Percentiles rank a stretch among this genome's conserved stretches.
Conservation (phyloP, 2,329 filamentous ascomycete genomes). For the Colletotrichum sp. region DNA sequence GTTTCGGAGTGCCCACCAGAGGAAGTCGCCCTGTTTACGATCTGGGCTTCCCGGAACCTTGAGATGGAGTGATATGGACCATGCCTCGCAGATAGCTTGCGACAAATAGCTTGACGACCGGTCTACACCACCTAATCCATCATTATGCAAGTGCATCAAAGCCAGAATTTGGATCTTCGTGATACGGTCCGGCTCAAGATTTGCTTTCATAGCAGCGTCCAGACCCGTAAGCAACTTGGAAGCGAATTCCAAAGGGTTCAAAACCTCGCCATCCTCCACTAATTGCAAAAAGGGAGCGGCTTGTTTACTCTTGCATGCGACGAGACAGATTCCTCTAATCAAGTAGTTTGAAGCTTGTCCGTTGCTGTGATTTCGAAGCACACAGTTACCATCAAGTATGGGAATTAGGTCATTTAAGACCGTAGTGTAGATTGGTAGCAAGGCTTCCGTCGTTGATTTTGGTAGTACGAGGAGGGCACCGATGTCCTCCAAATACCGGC, state of each 20-base stretch:
- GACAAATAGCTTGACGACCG: constrained; percentile 25
- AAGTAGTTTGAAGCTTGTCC: constrained; percentile 24
- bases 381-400: constrained; percentile 14
- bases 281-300: constrained; percentile 27
- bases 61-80: constrained; percentile 27
- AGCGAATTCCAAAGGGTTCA: constrained; percentile 24
- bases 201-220: constrained; percentile 28
- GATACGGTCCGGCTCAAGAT: constrained; percentile 27
- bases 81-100: constrained; percentile 29
- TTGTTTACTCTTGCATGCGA: constrained; percentile 27
- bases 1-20: constrained; percentile 25
- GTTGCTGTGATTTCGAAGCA: constrained; percentile 23
- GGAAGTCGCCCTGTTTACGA: constrained; percentile 15
- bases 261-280: constrained; percentile 1
- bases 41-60: constrained; percentile 21
- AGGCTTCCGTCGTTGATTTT: constrained; percentile 16
- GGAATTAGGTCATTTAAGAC: constrained; percentile 23
- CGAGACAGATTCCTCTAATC: constrained; percentile 27
- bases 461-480: constrained; percentile 21
- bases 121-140: constrained; percentile 25
- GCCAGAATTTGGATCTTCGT: constrained; percentile 28
- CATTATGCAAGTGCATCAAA: constrained; percentile 29
- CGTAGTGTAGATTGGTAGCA: constrained; percentile 21
- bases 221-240: constrained; percentile 23
- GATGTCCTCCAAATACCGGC: constrained; percentile 19